phyloP scores from a whole-genome alignment of 352 stramenopile species.

The Globisporangium takayamanum region DNA sequence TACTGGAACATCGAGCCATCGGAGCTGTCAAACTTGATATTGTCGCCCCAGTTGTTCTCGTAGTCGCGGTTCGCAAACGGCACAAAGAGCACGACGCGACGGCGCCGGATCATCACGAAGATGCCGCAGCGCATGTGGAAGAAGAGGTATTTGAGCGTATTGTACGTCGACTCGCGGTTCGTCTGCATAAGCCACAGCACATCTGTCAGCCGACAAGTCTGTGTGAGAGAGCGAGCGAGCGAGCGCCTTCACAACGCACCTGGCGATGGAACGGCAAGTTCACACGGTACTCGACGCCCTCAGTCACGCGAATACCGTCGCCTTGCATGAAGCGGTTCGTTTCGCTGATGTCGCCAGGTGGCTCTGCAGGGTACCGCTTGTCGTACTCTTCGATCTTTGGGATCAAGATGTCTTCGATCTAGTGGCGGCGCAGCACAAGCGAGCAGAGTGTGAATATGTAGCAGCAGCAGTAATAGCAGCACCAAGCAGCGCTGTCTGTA shows the following conservation, averaged over 20 bases:
- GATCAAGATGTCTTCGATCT: constrained; percentile 63
- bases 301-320: constrained; percentile 38
- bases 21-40: constrained; percentile 87
- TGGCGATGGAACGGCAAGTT: constrained; percentile 92
- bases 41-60: constrained; percentile 94
- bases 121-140: constrained; percentile 98
- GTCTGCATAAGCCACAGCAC: constrained; percentile 19
- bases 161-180: constrained; percentile 84
- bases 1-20: constrained; percentile 90
- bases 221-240: too few relatives aligned
- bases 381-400: constrained; percentile 80
- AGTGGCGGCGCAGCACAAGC: background rate
- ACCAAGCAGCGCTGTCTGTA: too few relatives aligned
- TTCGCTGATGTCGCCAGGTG: constrained; percentile 24
- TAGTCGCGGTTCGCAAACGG: constrained; percentile 98
- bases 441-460: background rate
- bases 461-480: too few relatives aligned
- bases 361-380: constrained; percentile 41
- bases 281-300: constrained; percentile 74
- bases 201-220: background rate
- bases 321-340: constrained; percentile 66
- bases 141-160: constrained; percentile 98
- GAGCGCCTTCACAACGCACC: constrained; percentile 4
- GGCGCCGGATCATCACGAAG: constrained; percentile 96
- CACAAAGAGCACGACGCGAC: constrained; percentile 94